These are phyloP conservation scores for Thuja plicata DNA, from an alignment of 83 land plant genomes.

Conservation along the genomic window DNA sequence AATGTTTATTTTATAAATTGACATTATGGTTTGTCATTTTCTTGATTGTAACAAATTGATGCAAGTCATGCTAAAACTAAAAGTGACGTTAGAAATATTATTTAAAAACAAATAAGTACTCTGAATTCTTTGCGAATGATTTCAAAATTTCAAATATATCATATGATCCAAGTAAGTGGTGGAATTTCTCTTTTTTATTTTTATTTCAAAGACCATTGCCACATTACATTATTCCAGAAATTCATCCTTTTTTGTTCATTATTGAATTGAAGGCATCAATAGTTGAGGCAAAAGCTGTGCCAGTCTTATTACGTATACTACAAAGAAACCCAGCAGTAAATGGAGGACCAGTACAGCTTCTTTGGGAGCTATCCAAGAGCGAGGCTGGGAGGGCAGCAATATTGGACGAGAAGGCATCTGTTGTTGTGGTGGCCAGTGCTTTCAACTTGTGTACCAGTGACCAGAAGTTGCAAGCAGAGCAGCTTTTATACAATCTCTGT, in stretches of 20 bases:
- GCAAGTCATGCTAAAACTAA: neutral
- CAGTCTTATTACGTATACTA: conserved; percentile 17
- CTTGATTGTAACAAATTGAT: neutral
- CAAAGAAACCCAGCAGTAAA: conserved; percentile 20
- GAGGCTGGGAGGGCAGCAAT: conserved; percentile 18
- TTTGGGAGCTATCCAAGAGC: conserved; percentile 23
- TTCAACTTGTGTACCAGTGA: conserved; percentile 21
- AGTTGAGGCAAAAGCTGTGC: conserved; percentile 21
- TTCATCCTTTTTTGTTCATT: neutral
- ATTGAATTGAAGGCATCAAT: conserved; percentile 21
- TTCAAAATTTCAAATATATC: neutral
- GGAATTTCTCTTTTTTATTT: neutral
- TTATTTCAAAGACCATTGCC: neutral
- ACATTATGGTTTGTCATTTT: neutral
- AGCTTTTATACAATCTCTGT: conserved; percentile 20
- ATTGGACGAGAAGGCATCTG: conserved; percentile 17
- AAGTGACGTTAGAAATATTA: neutral
- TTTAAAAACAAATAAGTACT: neutral
- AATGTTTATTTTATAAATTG: neutral
- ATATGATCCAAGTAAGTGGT: neutral
- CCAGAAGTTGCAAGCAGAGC: conserved; percentile 24
- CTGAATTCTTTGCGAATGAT: neutral
- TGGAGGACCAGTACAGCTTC: conserved; percentile 28
- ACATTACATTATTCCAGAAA: neutral
- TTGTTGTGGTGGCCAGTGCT: conserved; percentile 24